A percentile compares a stretch with the other conserved stretches of the same genome.
Conservation (phyloP, 768 basidiomycete species). For the Hemileccinum impolitum region DNA sequence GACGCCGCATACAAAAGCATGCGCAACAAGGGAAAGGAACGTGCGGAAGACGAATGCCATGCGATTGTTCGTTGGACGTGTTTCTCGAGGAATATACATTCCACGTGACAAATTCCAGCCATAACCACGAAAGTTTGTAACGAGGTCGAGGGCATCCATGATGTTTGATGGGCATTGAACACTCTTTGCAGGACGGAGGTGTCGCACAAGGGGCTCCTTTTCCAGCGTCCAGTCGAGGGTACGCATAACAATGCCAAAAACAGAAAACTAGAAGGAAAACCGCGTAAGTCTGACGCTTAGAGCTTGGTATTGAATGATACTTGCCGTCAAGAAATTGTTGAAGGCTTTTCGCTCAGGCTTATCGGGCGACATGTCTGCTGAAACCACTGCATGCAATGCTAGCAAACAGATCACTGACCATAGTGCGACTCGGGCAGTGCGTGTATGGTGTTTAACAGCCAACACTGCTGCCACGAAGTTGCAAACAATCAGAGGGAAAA, state of each 20-base stretch:
- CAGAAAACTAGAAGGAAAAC: neutral
- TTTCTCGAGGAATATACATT: conserved; percentile 31
- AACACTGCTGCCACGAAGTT: conserved; percentile 50
- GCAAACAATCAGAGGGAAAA: conserved; percentile 38
- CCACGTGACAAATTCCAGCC: conserved; percentile 58
- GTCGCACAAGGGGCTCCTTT: neutral
- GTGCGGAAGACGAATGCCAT: conserved; percentile 36
- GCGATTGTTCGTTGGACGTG: conserved; percentile 35
- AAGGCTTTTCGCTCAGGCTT: too few relatives aligned
- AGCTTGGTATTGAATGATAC: too few relatives aligned
- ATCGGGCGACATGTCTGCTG: too few relatives aligned
- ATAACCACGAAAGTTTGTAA: conserved; percentile 41
- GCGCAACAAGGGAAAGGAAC: conserved; percentile 28
- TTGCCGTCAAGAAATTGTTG: too few relatives aligned
- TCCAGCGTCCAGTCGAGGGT: neutral
- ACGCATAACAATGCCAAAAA: neutral
- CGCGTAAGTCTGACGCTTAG: neutral
- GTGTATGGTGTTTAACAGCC: conserved; percentile 44
- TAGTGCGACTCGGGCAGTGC: conserved; percentile 40
- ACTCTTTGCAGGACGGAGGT: neutral
- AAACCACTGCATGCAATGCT: conserved; percentile 35
- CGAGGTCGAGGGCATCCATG: neutral
- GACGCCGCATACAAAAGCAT: conserved; percentile 41
- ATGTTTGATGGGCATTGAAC: neutral
- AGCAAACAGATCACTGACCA: too few relatives aligned